Base-by-base conservation (phyloP, 306 rosid genomes). In the Prinsepia uniflora region DNA sequence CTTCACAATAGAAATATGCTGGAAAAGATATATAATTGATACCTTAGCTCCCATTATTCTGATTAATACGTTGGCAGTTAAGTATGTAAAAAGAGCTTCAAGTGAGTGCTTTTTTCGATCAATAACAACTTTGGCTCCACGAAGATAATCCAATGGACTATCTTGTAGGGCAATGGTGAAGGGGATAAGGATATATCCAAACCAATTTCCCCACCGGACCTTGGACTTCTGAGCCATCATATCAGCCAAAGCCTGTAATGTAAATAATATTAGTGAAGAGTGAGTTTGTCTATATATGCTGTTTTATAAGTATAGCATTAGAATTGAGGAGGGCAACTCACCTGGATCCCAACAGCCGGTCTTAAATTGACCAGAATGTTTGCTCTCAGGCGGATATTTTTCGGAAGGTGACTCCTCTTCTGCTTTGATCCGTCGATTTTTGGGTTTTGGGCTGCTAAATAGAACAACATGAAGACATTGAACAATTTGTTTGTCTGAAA, bases 101-200 rank as follows among this genome's bases (percentile, higher is more conserved):
- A 84, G 71, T 6, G 92, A 86, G 47, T 74, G 84, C 59, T 88
- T 88, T 72, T 88, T 90, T 1, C 87, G 76, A 68, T 90, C 94
- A 2, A 83, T 47, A 11, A 36, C 52, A 20, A 79, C 80, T 84
- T 88, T 90, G 18, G 89, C 91, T 75, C 59, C 76, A 40, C 72
- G 88, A 64, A 90, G 63, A 72, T 88, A 80, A 46, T 81, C 77
- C 75, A 88, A 72, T 41, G 89, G 96, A 55, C 86, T 74, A 2
- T 84, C 81, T 45, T 75, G 78, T 42, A 83, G 59, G 41, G 75
- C 80, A 53, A 84, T 78, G 53, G 49, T 30, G 62, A 88, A 75
- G 6, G 92, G 90, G 12, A 83, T 74, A 14, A 86, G 53, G 13
- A 81, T 9, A 54, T 78, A 81, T 20, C 92, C 96, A 20, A 88